These are phyloP conservation scores for Dictyophora rubrovolvata DNA, from an alignment of 768 basidiomycete species.

Conservation along the genomic window DNA sequence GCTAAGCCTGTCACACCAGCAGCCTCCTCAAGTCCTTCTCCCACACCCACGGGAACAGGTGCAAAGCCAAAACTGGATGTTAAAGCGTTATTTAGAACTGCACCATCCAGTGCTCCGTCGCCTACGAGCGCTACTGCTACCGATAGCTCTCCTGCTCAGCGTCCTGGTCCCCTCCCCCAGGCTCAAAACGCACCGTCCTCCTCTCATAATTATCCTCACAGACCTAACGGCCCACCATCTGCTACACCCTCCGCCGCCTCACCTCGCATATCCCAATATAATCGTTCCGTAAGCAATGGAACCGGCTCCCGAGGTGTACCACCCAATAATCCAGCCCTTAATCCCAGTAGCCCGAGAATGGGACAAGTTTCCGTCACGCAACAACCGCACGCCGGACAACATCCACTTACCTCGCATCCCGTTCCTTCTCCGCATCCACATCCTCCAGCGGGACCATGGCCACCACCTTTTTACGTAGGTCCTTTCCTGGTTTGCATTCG, in stretches of 20 bases:
- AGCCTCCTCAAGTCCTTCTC: constrained; percentile 30
- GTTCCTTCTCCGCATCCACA: constrained; percentile 41
- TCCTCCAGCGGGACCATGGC: constrained; percentile 31
- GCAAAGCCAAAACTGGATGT: constrained; percentile 34
- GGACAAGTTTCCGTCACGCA: background rate
- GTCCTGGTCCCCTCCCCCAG: background rate
- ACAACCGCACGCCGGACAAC: constrained; percentile 28
- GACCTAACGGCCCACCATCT: constrained; percentile 23
- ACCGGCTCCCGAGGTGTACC: constrained; percentile 36
- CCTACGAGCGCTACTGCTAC: background rate
- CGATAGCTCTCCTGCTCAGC: constrained; percentile 29
- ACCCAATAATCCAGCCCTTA: constrained; percentile 33
- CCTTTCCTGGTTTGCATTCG: background rate
- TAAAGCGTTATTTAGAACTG: background rate
- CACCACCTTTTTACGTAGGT: constrained; percentile 48
- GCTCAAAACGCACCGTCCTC: background rate
- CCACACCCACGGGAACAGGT: constrained; percentile 26
- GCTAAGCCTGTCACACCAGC: constrained; percentile 4
- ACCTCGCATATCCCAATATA: constrained; percentile 59
- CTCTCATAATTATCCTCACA: background rate
- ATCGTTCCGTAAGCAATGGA: constrained; percentile 55
- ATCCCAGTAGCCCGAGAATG: constrained; percentile 21
- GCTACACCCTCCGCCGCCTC: constrained; percentile 35
- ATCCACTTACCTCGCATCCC: constrained; percentile 42
- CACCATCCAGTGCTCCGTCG: background rate